Base-by-base conservation (phyloP, 2,329 filamentous ascomycete species). In the Metarhizium robertsii region DNA sequence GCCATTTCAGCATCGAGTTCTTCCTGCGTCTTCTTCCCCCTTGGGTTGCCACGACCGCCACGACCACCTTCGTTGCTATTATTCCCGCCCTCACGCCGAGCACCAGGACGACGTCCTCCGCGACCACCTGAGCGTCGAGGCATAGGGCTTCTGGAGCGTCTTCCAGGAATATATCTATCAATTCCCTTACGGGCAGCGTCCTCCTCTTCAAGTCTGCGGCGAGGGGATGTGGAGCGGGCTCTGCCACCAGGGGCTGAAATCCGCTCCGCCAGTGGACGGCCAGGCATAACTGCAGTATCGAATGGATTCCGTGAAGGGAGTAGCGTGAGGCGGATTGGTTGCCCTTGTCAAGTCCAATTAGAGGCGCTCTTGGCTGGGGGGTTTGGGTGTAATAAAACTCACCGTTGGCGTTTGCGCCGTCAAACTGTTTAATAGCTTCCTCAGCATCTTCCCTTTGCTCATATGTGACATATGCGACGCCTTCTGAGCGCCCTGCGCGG, bases 1-100 rank as follows among this genome's bases (percentile, higher is more conserved):
- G 86, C 90, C 92, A 96, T 96, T 73, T 96, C 92, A n/a, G 89
- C 90, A 69, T 96, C 92, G 45, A 96, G 77, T 68, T 96, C 90
- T 64, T 95, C 89, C 62, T 91, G 87, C 0, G 92, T 96, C 80
- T 95, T 96, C 72, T 84, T 87, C 2, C 84, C 79, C 51, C 89
- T 80, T 43, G 80, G 79, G 53, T 76, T 73, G 25, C 70, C 69
- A 29, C 73, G 68, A 45, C 43, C 36, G 18, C 38, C 70, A 30
- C 73, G 68, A 14, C 69, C 73, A 61, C 71, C 59, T 34, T 70
- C 64, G 34, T 67, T 63, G 10, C 64, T 66, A 50, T 63, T 63
- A 49, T 64, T 67, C 45, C 55, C 56, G 6, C 55, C 62, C 34
- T 82, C 77, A 43, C 79, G 70, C 32, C 75, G 71, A 16, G 69